A percentile compares a stretch with the other conserved stretches of the same genome.
Conservation (phyloP, 352 stramenopile genomes). For the Phytophthora boehmeriae region DNA sequence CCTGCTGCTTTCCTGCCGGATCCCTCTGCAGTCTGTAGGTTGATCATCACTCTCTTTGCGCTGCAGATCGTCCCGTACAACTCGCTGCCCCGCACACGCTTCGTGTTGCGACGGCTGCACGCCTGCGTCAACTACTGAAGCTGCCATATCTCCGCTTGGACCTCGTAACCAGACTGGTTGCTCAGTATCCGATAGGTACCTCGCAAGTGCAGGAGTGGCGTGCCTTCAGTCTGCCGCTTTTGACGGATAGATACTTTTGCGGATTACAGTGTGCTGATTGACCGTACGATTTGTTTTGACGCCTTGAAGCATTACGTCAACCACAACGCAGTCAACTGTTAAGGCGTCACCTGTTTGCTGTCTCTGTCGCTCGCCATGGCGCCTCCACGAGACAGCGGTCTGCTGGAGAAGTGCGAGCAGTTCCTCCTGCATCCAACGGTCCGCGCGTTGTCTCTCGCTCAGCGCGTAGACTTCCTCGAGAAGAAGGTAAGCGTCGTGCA, state of each 20-base stretch:
- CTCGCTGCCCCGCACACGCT: too few relatives aligned
- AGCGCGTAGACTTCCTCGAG: slow-evolving; percentile 80
- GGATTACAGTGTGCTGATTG: background rate
- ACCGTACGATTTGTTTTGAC: too few relatives aligned
- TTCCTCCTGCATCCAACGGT: slow-evolving; percentile 75
- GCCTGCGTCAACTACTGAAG: too few relatives aligned
- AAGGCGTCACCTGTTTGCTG: too few relatives aligned
- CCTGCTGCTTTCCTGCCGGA: background rate
- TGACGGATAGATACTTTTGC: too few relatives aligned
- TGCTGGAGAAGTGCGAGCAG: slow-evolving; percentile 67
- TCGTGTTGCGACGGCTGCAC: too few relatives aligned
- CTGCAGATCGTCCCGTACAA: too few relatives aligned
- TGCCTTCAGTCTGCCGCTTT: too few relatives aligned
- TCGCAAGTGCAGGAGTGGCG: too few relatives aligned
- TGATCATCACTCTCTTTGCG: too few relatives aligned
- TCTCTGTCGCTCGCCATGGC: slow-evolving; percentile 20
- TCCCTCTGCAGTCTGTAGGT: background rate
- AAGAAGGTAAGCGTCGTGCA: slow-evolving; percentile 41
- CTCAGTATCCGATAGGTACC: background rate
- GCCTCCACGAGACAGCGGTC: slow-evolving; percentile 23
- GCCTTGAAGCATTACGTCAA: slow-evolving; percentile 13
- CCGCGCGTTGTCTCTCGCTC: slow-evolving; percentile 62
- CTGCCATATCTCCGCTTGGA: too few relatives aligned
- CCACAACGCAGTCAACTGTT: slow-evolving; percentile 3
- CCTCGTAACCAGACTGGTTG: too few relatives aligned